A percentile compares a stretch with the other conserved stretches of the same genome.
Conservation (phyloP, 345 rosid genomes). For the Sonneratia alba region DNA sequence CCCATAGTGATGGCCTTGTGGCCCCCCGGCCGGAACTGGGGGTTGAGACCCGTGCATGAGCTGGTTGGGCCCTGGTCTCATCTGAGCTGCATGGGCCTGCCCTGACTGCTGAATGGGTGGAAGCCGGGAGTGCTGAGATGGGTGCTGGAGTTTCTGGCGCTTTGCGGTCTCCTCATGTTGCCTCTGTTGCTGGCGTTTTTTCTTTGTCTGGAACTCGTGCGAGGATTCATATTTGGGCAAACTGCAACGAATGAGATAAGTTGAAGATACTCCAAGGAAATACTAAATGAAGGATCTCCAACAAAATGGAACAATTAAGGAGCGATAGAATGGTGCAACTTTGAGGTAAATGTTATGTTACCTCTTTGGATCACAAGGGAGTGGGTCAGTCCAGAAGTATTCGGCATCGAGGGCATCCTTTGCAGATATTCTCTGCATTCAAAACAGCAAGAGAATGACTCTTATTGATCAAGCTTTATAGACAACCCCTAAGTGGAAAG, state of each 20-base stretch:
- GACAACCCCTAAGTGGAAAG: not conserved
- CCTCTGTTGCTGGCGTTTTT: slow-evolving; percentile 84
- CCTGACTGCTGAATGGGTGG: slow-evolving; percentile 83
- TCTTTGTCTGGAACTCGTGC: slow-evolving; percentile 95
- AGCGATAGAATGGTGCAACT: not conserved
- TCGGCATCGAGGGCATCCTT: slow-evolving; percentile 97
- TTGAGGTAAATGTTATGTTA: slow-evolving; percentile 10
- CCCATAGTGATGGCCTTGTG: slow-evolving; percentile 56
- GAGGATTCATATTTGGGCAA: slow-evolving; percentile 90
- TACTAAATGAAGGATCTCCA: not conserved
- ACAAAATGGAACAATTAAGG: not conserved
- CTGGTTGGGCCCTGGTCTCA: slow-evolving; percentile 40
- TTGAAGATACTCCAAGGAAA: not conserved
- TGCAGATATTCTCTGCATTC: slow-evolving; percentile 71
- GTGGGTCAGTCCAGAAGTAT: slow-evolving; percentile 94
- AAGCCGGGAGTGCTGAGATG: slow-evolving; percentile 63
- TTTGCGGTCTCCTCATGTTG: slow-evolving; percentile 81
- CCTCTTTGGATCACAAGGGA: slow-evolving; percentile 96
- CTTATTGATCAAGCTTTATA: not conserved
- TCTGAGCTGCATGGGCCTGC: slow-evolving; percentile 51
- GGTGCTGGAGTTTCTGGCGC: slow-evolving; percentile 79
- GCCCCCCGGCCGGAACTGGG: slow-evolving; percentile 53
- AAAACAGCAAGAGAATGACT: slow-evolving; percentile 1
- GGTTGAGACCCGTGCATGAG: slow-evolving; percentile 57
- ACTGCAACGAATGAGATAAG: slow-evolving; percentile 21